Evolutionary conservation across 768 basidiomycete species (phyloP).

Genomic region (Dacryopinax spathularia): DNA sequence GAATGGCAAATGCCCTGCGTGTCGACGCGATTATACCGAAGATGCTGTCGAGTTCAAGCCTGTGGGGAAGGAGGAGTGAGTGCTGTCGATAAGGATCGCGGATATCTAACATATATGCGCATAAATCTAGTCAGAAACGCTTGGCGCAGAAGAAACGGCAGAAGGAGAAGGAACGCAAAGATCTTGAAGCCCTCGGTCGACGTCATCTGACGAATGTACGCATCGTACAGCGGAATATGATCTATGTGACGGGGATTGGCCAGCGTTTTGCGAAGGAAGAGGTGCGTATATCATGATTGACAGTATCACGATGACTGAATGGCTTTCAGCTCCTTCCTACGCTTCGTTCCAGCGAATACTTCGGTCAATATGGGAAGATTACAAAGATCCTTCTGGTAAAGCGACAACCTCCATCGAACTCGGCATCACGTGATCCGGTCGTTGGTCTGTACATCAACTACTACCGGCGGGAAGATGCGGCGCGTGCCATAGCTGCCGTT

Average conservation of each 20-base stretch:
- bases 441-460: slow-evolving; percentile 97
- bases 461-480: slow-evolving; percentile 85
- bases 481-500: slow-evolving; percentile 79
- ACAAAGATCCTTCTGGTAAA: slow-evolving; percentile 88
- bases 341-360: slow-evolving; percentile 87
- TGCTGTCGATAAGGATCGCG: slow-evolving; percentile 14
- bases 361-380: slow-evolving; percentile 98
- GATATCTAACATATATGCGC: slow-evolving; percentile 10
- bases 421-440: slow-evolving; percentile 38
- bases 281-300: slow-evolving; percentile 35
- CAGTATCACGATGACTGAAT: slow-evolving; percentile 6
- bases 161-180: slow-evolving; percentile 87
- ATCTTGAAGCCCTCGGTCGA: slow-evolving; percentile 72
- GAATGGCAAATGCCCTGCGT: slow-evolving; percentile 93
- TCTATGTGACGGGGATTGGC: slow-evolving; percentile 91
- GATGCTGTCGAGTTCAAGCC: slow-evolving; percentile 90
- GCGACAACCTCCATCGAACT: slow-evolving; percentile 57
- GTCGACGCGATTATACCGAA: slow-evolving; percentile 82
- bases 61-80: slow-evolving; percentile 88
- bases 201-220: slow-evolving; percentile 83
- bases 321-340: slow-evolving; percentile 64
- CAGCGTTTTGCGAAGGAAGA: slow-evolving; percentile 92
- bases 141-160: slow-evolving; percentile 91
- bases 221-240: slow-evolving; percentile 91
- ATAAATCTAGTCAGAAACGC: slow-evolving; percentile 63